Evolutionary conservation across 257 asterid genomes (phyloP).

Genomic region (Solanum raphanifolium): DNA sequence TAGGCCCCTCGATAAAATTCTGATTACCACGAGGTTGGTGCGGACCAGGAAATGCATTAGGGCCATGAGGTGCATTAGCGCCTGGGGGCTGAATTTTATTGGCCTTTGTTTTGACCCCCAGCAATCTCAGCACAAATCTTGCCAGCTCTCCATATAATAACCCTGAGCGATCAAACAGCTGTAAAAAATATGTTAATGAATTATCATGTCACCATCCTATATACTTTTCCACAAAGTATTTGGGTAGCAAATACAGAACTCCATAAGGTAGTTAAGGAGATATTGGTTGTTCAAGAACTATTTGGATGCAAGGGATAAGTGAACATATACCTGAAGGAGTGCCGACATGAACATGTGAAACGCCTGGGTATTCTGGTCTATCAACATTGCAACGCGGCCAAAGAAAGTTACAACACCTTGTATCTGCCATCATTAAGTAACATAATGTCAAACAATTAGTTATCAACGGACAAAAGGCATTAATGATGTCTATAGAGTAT

Average conservation of each 20-base stretch:
- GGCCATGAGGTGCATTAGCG: slow-evolving; percentile 47
- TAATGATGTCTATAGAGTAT: background rate
- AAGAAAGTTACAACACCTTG: slow-evolving; percentile 84
- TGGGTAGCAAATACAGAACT: background rate
- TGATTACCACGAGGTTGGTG: slow-evolving; percentile 38
- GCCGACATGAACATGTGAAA: slow-evolving; percentile 80
- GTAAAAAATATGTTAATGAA: slow-evolving; percentile 10
- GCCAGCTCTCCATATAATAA: slow-evolving; percentile 92
- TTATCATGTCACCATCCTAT: background rate
- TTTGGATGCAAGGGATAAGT: background rate
- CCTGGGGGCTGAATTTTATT: slow-evolving; percentile 52
- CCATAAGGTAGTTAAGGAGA: background rate
- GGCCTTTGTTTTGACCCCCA: slow-evolving; percentile 66
- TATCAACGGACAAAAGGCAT: background rate
- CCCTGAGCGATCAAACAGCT: slow-evolving; percentile 91
- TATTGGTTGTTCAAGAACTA: background rate
- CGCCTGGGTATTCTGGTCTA: slow-evolving; percentile 95
- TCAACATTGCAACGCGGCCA: slow-evolving; percentile 74
- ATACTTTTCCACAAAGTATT: background rate
- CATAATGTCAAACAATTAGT: background rate
- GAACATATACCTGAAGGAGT: slow-evolving; percentile 56
- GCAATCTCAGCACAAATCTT: slow-evolving; percentile 75
- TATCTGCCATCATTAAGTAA: slow-evolving; percentile 47
- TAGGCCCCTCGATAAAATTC: slow-evolving; percentile 60
- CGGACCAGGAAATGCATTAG: slow-evolving; percentile 60